phyloP scores from a whole-genome alignment of 148 eudicot species.

The Spergularia marina region DNA sequence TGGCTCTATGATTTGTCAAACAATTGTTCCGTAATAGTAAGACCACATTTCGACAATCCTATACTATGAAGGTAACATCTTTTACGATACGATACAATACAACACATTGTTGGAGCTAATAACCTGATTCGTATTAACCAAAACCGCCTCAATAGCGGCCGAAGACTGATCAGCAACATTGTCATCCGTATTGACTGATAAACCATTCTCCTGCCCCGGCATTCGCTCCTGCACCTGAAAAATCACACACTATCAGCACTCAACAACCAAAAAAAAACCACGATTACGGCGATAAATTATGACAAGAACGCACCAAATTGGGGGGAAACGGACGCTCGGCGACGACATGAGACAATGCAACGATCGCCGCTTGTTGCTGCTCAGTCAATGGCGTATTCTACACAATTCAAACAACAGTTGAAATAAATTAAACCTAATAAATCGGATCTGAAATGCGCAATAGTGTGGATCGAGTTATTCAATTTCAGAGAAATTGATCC shows the following conservation, averaged over 20 bases:
- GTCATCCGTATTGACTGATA: conserved; percentile 55
- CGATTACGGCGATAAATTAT: not conserved
- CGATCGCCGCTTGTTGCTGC: conserved; percentile 86
- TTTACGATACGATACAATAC: not conserved
- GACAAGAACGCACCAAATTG: conserved; percentile 48
- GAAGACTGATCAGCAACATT: conserved; percentile 53
- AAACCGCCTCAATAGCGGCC: conserved; percentile 66
- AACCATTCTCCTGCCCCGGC: conserved; percentile 48
- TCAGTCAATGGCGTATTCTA: conserved; percentile 94
- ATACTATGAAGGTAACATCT: not conserved
- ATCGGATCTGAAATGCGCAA: conserved; percentile 12
- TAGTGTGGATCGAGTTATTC: not conserved
- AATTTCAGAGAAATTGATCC: not conserved
- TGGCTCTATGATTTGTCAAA: no score
- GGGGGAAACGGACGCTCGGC: conserved; percentile 90
- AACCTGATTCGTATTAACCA: conserved; percentile 92
- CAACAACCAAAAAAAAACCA: not conserved
- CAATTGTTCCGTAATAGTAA: not conserved
- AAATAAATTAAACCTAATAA: not conserved
- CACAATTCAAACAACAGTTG: not conserved
- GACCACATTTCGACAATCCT: not conserved
- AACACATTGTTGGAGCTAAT: conserved; percentile 7
- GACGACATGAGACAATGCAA: conserved; percentile 82
- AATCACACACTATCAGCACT: not conserved
- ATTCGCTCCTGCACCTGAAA: conserved; percentile 50